Base-by-base conservation (phyloP, 2,329 filamentous ascomycete species). In the Phialemonium atrogriseum region DNA sequence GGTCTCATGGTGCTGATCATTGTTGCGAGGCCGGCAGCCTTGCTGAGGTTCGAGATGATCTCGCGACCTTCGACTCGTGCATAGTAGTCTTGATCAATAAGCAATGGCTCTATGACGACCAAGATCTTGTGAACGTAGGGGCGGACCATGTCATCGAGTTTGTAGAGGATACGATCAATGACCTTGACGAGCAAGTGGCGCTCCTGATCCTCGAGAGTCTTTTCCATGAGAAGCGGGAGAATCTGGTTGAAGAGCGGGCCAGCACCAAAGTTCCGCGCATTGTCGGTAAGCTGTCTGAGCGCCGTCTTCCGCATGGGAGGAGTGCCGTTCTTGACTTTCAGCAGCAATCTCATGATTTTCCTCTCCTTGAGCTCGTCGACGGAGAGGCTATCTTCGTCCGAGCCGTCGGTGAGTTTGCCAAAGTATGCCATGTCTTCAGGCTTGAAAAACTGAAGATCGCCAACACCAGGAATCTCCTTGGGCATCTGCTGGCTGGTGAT, bases 1-100 rank as follows among this genome's bases (percentile, higher is more conserved):
- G 91, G 93, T 50, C 91, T 75, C 91, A 98, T 98, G 7, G 88
- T 94, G 61, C 87, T 94, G 56, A 98, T 98, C 91, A 98, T 98
- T 46, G 93, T 91, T 12, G 91, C 91, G 33, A 98, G 73, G 53
- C 91, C 93, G 40, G 93, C 91, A 15, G 91, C 91, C 60, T 98
- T 98, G 54, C 84, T 84, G 30, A 98, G 75, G 55, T 98, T 98
- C 34, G 89, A 96, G 47, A 98, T 98, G 48, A 98, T 98, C 57
- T 98, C 91, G 46, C 91, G 85, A 58, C 91, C 91, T 59, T 98
- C 91, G 5, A 98, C 91, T 55, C 91, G 82, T 24, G 93, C 91
- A 57, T 98, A 98, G 62, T 98, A 98, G 61, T 98, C 93, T 63
- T 98, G 91, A 53, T 98, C 93, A 50, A 98, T 98, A 44, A 98